These are phyloP conservation scores for Eimeria sp. DNA, from an alignment of 169 alveolate genomes.

Conservation along the genomic window DNA sequence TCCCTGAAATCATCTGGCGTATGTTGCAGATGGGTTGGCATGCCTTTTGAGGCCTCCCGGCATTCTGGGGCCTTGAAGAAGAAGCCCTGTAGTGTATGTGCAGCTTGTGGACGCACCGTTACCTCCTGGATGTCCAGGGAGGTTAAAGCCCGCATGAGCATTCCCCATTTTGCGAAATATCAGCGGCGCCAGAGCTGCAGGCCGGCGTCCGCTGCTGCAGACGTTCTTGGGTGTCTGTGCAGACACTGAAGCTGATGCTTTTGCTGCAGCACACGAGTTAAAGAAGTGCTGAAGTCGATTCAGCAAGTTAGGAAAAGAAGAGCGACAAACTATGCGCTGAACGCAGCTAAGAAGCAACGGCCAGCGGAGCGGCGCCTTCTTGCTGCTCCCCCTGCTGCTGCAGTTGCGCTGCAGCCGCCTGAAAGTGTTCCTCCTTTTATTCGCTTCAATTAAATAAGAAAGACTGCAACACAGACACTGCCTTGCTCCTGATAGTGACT, in stretches of 20 bases:
- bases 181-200: not conserved
- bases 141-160: conserved; percentile 15
- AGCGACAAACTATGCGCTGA: not conserved
- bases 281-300: not conserved
- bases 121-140: too few relatives aligned
- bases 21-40: too few relatives aligned
- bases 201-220: not conserved
- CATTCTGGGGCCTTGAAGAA: too few relatives aligned
- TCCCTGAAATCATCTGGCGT: too few relatives aligned
- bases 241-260: not conserved
- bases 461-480: not conserved
- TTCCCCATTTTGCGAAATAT: conserved; percentile 1
- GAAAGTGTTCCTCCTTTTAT: not conserved
- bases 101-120: too few relatives aligned
- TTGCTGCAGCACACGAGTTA: not conserved
- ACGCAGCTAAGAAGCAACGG: not conserved
- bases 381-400: not conserved
- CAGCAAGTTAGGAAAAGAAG: not conserved
- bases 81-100: not conserved
- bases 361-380: not conserved
- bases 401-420: not conserved
- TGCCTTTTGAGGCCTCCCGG: too few relatives aligned
- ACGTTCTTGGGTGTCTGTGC: not conserved
- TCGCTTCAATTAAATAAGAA: not conserved
- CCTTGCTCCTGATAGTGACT: not conserved